Evolutionary conservation across 805 yeast species (phyloP), one percentile per base, ranked within the genome.

Genomic region (Barnettozyma botsteinii): DNA sequence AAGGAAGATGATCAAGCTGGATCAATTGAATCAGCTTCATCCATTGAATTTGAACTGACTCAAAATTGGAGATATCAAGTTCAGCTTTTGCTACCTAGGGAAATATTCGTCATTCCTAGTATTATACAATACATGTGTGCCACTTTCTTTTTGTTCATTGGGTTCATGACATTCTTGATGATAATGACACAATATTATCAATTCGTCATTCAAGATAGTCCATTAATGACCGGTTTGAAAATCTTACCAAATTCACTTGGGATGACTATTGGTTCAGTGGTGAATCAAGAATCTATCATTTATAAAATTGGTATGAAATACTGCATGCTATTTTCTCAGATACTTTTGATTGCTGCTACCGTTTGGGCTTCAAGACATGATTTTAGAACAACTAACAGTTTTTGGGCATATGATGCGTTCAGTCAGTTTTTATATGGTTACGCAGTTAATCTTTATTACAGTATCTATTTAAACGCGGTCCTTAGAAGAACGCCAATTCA

Each of bases 241-340:
- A 40, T 56, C 2, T 42, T 67, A 1, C 69, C 72, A 2, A 21
- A 60, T 17, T 40, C 63, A 4, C 44, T 62, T 11, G 69, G 66
- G 3, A 37, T 62, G 38, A 31, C 49, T 3, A 3, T 56, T 9
- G 63, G 65, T 4, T 49, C 66, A 10, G 7, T 49, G 4, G 11
- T 58, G 4, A 60, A 56, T 32, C 55, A 50, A 2, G 52, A 53
- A 15, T 26, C 40, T 2, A 35, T 42, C 17, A 49, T 51, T 2
- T 40, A 48, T 19, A 44, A 47, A 23, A 36, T 54, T 43, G 43
- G 69, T 46, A 23, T 49, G 47, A 38, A 53, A 31, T 44, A 42
- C 11, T 35, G 47, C 26, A 30, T 46, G 40, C 9, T 50, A 35
- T 18, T 38, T 23, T 18, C 57, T 40, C 29, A 40, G 41, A 3